Percentiles rank a stretch among this genome's conserved stretches.
Conservation (phyloP, 2,329 filamentous ascomycete species). For the Akanthomyces muscarius region DNA sequence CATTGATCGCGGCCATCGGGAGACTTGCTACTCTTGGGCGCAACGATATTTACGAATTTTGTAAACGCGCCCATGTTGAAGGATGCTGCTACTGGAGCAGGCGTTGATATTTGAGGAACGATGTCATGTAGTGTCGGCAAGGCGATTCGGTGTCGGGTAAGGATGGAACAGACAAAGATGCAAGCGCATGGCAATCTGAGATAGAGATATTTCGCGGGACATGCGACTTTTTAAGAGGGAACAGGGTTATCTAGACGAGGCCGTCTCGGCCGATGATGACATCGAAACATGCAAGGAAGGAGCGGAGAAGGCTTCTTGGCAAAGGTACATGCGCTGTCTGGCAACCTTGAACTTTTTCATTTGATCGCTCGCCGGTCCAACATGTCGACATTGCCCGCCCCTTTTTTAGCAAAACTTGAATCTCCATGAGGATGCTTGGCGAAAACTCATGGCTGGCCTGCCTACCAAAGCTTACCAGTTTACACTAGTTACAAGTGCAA, state of each 20-base stretch:
- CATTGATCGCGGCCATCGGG: slow-evolving; percentile 48
- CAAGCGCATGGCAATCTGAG: not conserved
- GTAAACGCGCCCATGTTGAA: slow-evolving; percentile 22
- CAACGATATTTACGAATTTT: slow-evolving; percentile 31
- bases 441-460: not conserved
- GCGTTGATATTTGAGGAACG: not conserved
- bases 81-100: not conserved
- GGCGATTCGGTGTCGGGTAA: not conserved
- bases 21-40: slow-evolving; percentile 34
- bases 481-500: no score
- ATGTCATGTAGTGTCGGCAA: not conserved
- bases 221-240: not conserved
- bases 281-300: not conserved
- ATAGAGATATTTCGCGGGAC: not conserved
- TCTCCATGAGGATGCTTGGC: not conserved
- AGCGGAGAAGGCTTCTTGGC: slow-evolving; percentile 14
- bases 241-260: not conserved
- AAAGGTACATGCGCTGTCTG: not conserved
- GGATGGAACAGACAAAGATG: not conserved
- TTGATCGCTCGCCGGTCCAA: not conserved
- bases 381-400: slow-evolving; percentile 2
- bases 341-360: not conserved
- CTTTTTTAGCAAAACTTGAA: not conserved
- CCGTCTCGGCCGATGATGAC: slow-evolving; percentile 12
- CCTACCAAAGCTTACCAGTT: not conserved